Evolutionary conservation across 768 basidiomycete species (phyloP).

Genomic region (Boletellus emodensis): DNA sequence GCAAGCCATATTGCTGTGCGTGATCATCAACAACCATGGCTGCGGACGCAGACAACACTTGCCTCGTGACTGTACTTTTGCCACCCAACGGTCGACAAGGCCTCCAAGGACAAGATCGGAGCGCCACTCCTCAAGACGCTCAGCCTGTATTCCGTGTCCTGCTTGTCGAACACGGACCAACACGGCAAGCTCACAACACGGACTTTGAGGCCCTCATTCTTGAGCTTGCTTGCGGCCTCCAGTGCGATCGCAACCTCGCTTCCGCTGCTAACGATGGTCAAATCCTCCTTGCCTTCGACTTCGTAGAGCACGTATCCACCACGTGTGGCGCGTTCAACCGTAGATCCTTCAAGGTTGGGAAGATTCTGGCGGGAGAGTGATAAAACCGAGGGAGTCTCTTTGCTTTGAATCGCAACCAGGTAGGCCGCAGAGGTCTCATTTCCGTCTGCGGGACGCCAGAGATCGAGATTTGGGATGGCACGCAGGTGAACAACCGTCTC

Average conservation of each 20-base stretch:
- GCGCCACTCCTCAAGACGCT: slow-evolving; percentile 85
- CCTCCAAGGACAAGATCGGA: slow-evolving; percentile 87
- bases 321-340: slow-evolving; percentile 75
- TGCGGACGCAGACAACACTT: slow-evolving; percentile 10
- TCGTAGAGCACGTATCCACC: slow-evolving; percentile 93
- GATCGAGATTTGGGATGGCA: slow-evolving; percentile 85
- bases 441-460: slow-evolving; percentile 93
- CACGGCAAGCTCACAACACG: slow-evolving; percentile 88
- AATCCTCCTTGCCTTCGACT: slow-evolving; percentile 62
- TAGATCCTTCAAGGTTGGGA: slow-evolving; percentile 84
- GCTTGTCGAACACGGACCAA: slow-evolving; percentile 84
- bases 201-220: slow-evolving; percentile 71
- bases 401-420: slow-evolving; percentile 69
- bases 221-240: slow-evolving; percentile 80
- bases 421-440: slow-evolving; percentile 97
- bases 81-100: slow-evolving; percentile 81
- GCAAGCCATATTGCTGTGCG: slow-evolving; percentile 62
- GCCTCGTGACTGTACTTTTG: slow-evolving; percentile 85
- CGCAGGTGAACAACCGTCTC: slow-evolving; percentile 86
- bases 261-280: slow-evolving; percentile 87
- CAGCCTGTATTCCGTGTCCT: slow-evolving; percentile 73
- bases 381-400: slow-evolving; percentile 76
- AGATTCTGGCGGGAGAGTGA: slow-evolving; percentile 87
- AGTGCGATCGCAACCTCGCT: slow-evolving; percentile 86
- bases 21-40: neutral